Evolutionary conservation across 495 filamentous ascomycete species (phyloP).

Genomic region (Choiromyces venosus): DNA sequence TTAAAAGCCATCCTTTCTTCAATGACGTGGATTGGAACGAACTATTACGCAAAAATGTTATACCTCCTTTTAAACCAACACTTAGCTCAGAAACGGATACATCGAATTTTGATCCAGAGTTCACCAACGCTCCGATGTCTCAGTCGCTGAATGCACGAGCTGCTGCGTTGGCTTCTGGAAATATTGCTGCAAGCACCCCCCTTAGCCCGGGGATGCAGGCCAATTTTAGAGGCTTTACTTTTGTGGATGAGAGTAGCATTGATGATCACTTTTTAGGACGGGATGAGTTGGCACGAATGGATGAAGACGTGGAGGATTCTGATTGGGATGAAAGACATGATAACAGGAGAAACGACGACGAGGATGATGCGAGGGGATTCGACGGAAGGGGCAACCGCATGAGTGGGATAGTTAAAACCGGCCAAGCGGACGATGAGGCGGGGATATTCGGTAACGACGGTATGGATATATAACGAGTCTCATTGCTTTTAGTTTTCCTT

Average conservation of each 20-base stretch:
- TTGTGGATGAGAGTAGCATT: constrained; percentile 93
- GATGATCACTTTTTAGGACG: constrained; percentile 74
- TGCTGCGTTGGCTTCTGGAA: constrained; percentile 66
- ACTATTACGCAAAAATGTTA: constrained; percentile 78
- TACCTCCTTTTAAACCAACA: constrained; percentile 97
- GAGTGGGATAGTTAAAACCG: constrained; percentile 36
- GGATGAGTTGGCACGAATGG: constrained; percentile 59
- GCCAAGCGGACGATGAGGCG: constrained; percentile 33
- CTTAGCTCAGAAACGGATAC: constrained; percentile 91
- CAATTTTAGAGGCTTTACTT: constrained; percentile 97
- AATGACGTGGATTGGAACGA: constrained; percentile 86
- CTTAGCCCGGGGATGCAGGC: constrained; percentile 92
- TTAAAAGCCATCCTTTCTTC: constrained; percentile 94
- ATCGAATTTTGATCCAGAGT: constrained; percentile 97
- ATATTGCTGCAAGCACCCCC: constrained; percentile 75
- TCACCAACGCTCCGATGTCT: constrained; percentile 84
- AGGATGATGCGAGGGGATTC: constrained; percentile 16
- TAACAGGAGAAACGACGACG: constrained; percentile 1
- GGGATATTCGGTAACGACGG: constrained; percentile 41
- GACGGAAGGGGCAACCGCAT: constrained; percentile 35
- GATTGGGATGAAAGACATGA: constrained; percentile 48
- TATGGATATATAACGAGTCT: constrained; percentile 37
- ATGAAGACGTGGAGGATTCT: constrained; percentile 63
- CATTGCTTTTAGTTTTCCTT: background rate
- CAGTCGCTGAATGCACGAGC: constrained; percentile 85